Evolutionary conservation across 768 basidiomycete genomes (phyloP), one percentile per base, ranked within the genome.

Genomic region (Lentinus tigrinus): DNA sequence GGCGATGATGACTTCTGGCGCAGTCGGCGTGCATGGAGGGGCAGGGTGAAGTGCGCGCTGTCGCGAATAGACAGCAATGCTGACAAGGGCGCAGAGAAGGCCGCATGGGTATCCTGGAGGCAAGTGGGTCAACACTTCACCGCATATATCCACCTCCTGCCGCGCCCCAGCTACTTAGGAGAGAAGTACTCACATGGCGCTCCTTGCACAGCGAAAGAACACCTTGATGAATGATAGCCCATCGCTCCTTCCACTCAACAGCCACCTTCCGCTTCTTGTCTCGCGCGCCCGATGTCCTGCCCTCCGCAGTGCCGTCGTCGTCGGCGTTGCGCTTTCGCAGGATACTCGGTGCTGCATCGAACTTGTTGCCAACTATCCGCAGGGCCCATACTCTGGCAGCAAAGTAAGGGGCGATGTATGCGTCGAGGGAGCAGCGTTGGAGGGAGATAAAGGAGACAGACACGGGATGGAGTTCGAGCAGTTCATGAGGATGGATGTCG

Each of bases 401-500:
- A 66, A 84, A 85, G 71, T 83, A 87, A 0, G 85, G 86, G 31
- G 79, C 73, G 26, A 79, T 70, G 61, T 88, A 88, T 6, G 76
- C 73, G 44, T 68, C 63, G 17, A 75, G 62, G 38, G 68, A 49
- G 23, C 72, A 67, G 19, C 81, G 72, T 2, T 77, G 81, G 0
- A 88, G 74, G 3, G 68, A 67, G 3, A 79, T 73, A 39, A 83
- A 60, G 10, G 65, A 56, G 42, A 49, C 58, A 13, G 61, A 56
- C 2, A 54, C 58, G 7, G 77, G 75, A 56, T 92, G 88, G 17
- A 92, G 69, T 64, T 92, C 90, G 21, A 92, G 77, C 2, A 92
- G 77, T 63, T 91, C 90, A 61, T 84, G 75, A 0, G 85, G 80
- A 7, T 75, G 72, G 21, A 91, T 65, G 39, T 79, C 74, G 65